Conservation (phyloP, 768 basidiomycete species). For the Termitomyces sp. region DNA sequence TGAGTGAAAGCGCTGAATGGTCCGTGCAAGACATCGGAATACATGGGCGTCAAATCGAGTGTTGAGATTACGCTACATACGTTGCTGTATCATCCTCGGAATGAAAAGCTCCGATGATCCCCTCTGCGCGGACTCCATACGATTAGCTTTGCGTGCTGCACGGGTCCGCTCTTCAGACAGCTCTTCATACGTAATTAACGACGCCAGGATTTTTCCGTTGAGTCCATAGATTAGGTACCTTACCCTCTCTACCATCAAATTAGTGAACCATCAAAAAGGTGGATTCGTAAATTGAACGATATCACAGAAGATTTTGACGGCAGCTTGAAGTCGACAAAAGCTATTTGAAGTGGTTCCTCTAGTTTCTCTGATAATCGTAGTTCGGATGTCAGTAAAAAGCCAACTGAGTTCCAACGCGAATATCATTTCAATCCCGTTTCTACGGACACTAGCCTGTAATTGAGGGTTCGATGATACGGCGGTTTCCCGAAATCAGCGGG, state of each 20-base stretch:
- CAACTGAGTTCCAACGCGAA: too few species aligned
- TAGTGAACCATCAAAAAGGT: too few species aligned
- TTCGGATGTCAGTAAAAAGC: not conserved
- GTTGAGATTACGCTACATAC: not conserved
- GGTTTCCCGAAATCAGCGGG: not conserved
- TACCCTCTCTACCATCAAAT: not conserved
- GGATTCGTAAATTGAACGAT: not conserved
- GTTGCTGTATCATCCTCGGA: not conserved
- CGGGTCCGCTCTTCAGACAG: not conserved
- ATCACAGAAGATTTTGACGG: not conserved
- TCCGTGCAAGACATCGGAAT: not conserved
- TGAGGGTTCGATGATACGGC: not conserved
- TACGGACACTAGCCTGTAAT: not conserved
- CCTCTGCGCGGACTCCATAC: slow-evolving; percentile 1
- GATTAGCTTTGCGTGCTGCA: not conserved
- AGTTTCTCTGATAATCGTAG: not conserved
- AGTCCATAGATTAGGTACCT: not conserved
- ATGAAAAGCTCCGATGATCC: slow-evolving; percentile 4
- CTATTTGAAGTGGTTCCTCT: not conserved
- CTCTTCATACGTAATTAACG: not conserved
- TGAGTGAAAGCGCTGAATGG: not conserved
- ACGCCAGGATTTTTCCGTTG: not conserved
- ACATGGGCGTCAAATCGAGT: not conserved
- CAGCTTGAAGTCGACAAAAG: not conserved
- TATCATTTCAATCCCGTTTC: too few species aligned